Evolutionary conservation across 2,329 filamentous ascomycete genomes (phyloP).

Genomic region (Calonectria ilicicola): DNA sequence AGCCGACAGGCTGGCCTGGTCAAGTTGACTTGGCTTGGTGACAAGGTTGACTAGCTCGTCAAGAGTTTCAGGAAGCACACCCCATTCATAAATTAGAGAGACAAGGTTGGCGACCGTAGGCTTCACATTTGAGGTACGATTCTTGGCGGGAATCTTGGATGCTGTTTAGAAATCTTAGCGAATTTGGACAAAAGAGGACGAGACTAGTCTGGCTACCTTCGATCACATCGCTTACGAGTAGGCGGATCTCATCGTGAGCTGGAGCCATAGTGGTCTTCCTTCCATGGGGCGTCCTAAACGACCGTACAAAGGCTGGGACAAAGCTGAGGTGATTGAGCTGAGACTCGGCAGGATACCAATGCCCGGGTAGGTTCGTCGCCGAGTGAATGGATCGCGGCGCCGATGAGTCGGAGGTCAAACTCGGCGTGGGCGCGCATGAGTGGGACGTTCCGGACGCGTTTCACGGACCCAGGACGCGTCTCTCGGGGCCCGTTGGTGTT

Average conservation of each 20-base stretch:
- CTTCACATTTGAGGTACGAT: slow-evolving; percentile 72
- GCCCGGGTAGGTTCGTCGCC: background rate
- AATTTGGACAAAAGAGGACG: background rate
- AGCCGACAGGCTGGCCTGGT: slow-evolving; percentile 78
- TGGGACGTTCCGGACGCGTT: slow-evolving; percentile 24
- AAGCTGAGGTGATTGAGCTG: background rate
- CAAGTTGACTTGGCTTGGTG: slow-evolving; percentile 75
- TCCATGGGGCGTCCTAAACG: background rate
- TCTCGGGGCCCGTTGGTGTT: background rate
- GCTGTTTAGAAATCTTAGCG: slow-evolving; percentile 52
- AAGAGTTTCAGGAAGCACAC: slow-evolving; percentile 72
- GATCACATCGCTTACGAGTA: slow-evolving; percentile 53
- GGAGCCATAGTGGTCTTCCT: slow-evolving; percentile 39
- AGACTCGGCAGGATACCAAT: background rate
- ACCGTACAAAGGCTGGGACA: background rate
- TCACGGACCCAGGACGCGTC: slow-evolving; percentile 17
- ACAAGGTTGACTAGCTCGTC: slow-evolving; percentile 74
- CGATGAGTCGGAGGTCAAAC: slow-evolving; percentile 16
- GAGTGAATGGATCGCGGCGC: slow-evolving; percentile 26
- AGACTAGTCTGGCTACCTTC: slow-evolving; percentile 37
- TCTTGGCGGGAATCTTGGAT: slow-evolving; percentile 72
- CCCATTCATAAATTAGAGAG: slow-evolving; percentile 74
- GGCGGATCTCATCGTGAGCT: slow-evolving; percentile 48
- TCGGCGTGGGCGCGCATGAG: slow-evolving; percentile 18
- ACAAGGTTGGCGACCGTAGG: slow-evolving; percentile 72